phyloP scores from a whole-genome alignment of 345 rosid species.

The Ailanthus altissimus region DNA sequence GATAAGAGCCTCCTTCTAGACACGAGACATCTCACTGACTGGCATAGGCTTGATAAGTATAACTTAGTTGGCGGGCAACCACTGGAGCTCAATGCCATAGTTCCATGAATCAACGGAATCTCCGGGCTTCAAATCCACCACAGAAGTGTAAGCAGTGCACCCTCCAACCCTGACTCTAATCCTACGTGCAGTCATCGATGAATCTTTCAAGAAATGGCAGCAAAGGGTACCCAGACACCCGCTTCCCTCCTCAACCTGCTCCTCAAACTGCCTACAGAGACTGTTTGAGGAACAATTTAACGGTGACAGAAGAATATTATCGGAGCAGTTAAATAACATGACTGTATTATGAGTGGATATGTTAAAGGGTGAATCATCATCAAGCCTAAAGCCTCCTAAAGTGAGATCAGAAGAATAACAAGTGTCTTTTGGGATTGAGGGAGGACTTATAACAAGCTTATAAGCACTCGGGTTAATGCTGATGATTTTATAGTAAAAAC shows the following conservation, averaged over 20 bases:
- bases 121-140: constrained; percentile 36
- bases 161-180: constrained; percentile 60
- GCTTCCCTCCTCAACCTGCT: constrained; percentile 24
- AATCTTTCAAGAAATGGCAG: constrained; percentile 63
- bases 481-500: constrained; percentile 42
- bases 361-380: constrained; percentile 56
- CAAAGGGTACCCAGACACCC: constrained; percentile 55
- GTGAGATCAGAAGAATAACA: constrained; percentile 52
- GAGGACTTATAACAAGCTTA: constrained; percentile 51
- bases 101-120: constrained; percentile 43
- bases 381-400: constrained; percentile 47
- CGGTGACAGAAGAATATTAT: constrained; percentile 41
- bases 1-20: neutral
- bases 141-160: constrained; percentile 55
- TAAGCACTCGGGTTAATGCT: constrained; percentile 38
- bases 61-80: constrained; percentile 46
- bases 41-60: neutral
- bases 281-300: constrained; percentile 54
- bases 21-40: neutral
- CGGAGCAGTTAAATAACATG: constrained; percentile 57
- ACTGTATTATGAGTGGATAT: constrained; percentile 60
- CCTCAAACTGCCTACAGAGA: constrained; percentile 54
- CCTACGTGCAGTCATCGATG: constrained; percentile 50
- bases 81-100: constrained; percentile 62
- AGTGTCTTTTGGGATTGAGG: constrained; percentile 31